phyloP scores from a whole-genome alignment of 1,139 yeast species.

The Hansenula anomala region DNA sequence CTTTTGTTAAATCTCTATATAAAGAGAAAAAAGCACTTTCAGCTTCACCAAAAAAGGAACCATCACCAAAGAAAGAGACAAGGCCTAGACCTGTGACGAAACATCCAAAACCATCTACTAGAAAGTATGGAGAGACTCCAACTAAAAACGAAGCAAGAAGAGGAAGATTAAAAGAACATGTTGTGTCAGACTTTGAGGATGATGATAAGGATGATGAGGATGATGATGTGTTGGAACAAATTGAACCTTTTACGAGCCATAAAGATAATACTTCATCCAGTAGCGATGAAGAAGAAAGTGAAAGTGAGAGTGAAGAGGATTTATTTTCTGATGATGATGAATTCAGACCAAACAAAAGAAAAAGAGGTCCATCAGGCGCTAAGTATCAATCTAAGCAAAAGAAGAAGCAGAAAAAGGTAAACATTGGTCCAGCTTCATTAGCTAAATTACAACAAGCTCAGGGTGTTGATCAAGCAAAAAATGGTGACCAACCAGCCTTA shows the following conservation, averaged over 20 bases:
- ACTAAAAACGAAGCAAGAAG: background rate
- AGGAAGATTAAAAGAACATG: conserved; percentile 5
- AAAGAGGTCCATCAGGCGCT: background rate
- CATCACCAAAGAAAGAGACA: background rate
- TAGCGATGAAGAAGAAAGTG: too few relatives aligned
- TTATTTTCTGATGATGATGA: conserved; percentile 17
- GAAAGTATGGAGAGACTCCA: background rate
- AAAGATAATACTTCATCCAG: too few relatives aligned
- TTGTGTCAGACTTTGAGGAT: conserved; percentile 2
- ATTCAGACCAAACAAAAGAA: conserved; percentile 8
- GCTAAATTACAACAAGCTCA: background rate
- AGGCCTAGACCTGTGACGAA: background rate
- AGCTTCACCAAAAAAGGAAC: background rate
- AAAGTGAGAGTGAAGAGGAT: conserved; percentile 3
- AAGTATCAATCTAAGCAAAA: background rate
- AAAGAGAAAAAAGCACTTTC: conserved; percentile 1
- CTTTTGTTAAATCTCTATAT: conserved; percentile 11
- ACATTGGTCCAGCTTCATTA: conserved; percentile 14
- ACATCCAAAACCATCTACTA: background rate
- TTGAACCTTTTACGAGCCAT: too few relatives aligned
- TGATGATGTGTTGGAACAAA: too few relatives aligned
- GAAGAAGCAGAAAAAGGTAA: background rate
- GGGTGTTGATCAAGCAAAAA: background rate
- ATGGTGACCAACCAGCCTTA: background rate
- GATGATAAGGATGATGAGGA: background rate